A percentile compares a stretch with the other conserved stretches of the same genome.
These are phyloP conservation scores for Magnusiomyces suaveolens DNA, from an alignment of 1,139 yeast genomes.

Conservation along the genomic window DNA sequence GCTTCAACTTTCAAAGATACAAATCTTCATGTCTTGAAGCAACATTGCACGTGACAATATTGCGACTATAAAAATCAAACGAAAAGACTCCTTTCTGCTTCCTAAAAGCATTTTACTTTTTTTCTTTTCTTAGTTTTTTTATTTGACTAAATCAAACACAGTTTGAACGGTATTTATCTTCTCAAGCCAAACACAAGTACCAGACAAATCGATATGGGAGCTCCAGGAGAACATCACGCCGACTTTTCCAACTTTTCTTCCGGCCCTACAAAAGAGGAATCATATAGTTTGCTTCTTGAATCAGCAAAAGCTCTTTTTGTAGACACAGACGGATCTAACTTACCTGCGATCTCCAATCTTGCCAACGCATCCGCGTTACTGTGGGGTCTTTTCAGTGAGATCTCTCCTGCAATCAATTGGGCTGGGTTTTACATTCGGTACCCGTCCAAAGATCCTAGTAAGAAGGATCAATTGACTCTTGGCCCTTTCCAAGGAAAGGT, in stretches of 20 bases:
- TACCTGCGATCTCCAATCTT: slow-evolving; percentile 44
- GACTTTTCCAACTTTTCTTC: slow-evolving; percentile 22
- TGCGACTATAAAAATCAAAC: too few species aligned
- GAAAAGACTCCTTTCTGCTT: too few species aligned
- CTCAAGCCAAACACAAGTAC: too few species aligned
- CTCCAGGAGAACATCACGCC: slow-evolving; percentile 25
- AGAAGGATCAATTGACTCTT: slow-evolving; percentile 46
- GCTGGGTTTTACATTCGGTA: slow-evolving; percentile 73
- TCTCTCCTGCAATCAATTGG: slow-evolving; percentile 57
- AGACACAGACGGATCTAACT: slow-evolving; percentile 36
- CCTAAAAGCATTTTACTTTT: too few species aligned
- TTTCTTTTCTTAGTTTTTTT: too few species aligned
- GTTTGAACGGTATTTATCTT: too few species aligned
- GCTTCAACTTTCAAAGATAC: too few species aligned
- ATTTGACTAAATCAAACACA: too few species aligned
- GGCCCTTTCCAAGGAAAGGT: slow-evolving; percentile 98
- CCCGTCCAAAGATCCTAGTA: too few species aligned
- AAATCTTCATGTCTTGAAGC: too few species aligned
- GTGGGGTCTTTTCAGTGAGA: slow-evolving; percentile 64
- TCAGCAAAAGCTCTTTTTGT: slow-evolving; percentile 56
- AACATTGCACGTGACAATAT: too few species aligned
- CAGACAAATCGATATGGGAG: too few species aligned
- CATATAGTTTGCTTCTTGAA: slow-evolving; percentile 47
- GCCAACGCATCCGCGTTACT: slow-evolving; percentile 77
- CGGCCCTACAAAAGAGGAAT: slow-evolving; percentile 40